A percentile compares a stretch with the other conserved stretches of the same genome.
Conservation (phyloP, 1,284 basidiomycete genomes). For the Ganoderma sinense region DNA sequence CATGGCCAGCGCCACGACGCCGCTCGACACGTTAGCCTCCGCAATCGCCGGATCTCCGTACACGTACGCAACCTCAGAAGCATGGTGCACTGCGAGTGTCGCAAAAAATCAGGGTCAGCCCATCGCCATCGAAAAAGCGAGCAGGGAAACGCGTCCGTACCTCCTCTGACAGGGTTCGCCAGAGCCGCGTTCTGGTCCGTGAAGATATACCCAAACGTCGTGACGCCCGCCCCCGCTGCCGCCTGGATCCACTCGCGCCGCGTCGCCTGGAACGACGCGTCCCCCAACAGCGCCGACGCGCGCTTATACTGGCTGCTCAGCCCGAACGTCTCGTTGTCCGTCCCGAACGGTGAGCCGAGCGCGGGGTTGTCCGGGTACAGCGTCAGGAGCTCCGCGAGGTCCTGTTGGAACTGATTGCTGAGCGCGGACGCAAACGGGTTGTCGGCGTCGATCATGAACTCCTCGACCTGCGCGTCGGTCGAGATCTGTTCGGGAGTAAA, state of each 20-base stretch:
- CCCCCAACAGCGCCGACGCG: slow-evolving; percentile 51
- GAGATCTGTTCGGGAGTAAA: slow-evolving; percentile 44
- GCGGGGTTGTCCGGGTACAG: slow-evolving; percentile 43
- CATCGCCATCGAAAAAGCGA: too few species aligned
- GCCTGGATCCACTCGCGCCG: slow-evolving; percentile 39
- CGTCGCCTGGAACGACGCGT: slow-evolving; percentile 50
- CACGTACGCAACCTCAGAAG: slow-evolving; percentile 49
- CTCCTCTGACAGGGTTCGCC: neutral
- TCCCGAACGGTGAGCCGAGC: slow-evolving; percentile 55
- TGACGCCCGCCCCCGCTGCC: neutral
- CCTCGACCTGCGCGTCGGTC: slow-evolving; percentile 39
- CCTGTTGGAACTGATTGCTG: slow-evolving; percentile 34
- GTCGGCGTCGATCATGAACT: slow-evolving; percentile 13
- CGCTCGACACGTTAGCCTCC: slow-evolving; percentile 34
- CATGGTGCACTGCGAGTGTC: slow-evolving; percentile 44
- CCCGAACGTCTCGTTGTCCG: slow-evolving; percentile 44
- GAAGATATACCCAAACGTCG: slow-evolving; percentile 40
- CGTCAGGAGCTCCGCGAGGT: slow-evolving; percentile 45
- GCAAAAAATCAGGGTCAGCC: neutral
- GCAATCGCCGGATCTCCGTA: slow-evolving; percentile 39
- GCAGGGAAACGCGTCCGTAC: neutral
- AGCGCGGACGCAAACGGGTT: slow-evolving; percentile 39
- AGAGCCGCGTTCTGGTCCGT: slow-evolving; percentile 46
- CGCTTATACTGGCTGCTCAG: slow-evolving; percentile 46
- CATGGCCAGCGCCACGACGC: slow-evolving; percentile 46